Conservation (phyloP, 148 eudicot species). For the Persicaria maculosa region DNA sequence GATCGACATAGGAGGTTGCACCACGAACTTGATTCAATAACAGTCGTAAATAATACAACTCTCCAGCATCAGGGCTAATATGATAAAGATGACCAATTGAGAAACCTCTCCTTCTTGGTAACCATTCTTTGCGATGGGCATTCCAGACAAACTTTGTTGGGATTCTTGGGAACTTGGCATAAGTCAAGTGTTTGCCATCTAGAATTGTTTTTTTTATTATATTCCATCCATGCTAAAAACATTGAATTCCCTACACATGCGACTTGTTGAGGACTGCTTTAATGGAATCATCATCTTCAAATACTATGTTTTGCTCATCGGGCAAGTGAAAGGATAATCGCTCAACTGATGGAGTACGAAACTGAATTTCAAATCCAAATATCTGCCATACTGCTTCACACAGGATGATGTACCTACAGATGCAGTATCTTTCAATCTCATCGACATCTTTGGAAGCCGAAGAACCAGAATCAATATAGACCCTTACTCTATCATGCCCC, state of each 20-base stretch:
- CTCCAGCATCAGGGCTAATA: too few relatives aligned
- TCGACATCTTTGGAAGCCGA: not conserved
- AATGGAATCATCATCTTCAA: conserved; percentile 4
- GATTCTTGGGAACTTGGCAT: conserved; percentile 17
- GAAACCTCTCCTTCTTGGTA: not conserved
- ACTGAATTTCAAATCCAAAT: conserved; percentile 13
- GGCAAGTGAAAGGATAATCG: conserved; percentile 12
- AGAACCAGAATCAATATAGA: too few relatives aligned
- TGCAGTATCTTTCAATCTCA: not conserved
- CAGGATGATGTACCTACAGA: not conserved
- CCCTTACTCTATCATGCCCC: not conserved
- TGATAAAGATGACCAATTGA: too few relatives aligned
- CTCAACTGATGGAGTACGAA: conserved; percentile 10
- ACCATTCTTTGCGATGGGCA: not conserved
- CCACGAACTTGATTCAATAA: too few relatives aligned
- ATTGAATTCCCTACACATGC: not conserved
- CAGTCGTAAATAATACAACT: too few relatives aligned
- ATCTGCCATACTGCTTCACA: conserved; percentile 21
- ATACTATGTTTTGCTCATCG: not conserved
- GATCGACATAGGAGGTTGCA: too few relatives aligned
- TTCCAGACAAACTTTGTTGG: conserved; percentile 9
- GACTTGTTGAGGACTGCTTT: not conserved
- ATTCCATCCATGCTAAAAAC: conserved; percentile 16
- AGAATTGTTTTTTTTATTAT: not conserved
- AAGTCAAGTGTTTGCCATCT: conserved; percentile 1